Evolutionary conservation across 768 basidiomycete species (phyloP).

Genomic region (Tremella fuciformis): DNA sequence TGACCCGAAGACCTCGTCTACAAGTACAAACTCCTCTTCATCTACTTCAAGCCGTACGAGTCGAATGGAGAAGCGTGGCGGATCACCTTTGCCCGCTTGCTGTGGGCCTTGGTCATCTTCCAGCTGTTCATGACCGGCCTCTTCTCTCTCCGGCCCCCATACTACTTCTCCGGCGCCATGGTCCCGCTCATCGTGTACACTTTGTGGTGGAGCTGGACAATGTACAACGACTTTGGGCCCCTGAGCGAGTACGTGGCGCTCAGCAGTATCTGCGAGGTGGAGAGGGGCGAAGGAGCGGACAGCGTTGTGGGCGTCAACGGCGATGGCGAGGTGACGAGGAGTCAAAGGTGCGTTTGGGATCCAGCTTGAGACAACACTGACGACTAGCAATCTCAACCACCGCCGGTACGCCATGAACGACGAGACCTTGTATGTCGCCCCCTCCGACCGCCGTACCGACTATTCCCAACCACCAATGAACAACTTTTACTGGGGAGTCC

Average conservation of each 20-base stretch:
- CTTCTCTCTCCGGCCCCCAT: slow-evolving; percentile 69
- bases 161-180: slow-evolving; percentile 63
- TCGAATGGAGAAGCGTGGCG: slow-evolving; percentile 98
- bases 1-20: slow-evolving; percentile 69
- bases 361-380: slow-evolving; percentile 3
- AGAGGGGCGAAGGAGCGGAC: slow-evolving; percentile 79
- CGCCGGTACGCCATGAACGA: slow-evolving; percentile 89
- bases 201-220: slow-evolving; percentile 75
- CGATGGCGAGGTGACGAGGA: slow-evolving; percentile 83
- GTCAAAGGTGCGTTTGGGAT: slow-evolving; percentile 66
- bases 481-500: slow-evolving; percentile 86
- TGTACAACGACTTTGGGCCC: slow-evolving; percentile 65
- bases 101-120: slow-evolving; percentile 90
- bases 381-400: slow-evolving; percentile 67
- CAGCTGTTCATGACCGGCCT: slow-evolving; percentile 95
- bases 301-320: slow-evolving; percentile 70
- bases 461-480: slow-evolving; percentile 97
- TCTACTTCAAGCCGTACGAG: slow-evolving; percentile 98
- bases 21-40: slow-evolving; percentile 95
- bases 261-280: slow-evolving; percentile 71
- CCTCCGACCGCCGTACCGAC: slow-evolving; percentile 87
- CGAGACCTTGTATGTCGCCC: slow-evolving; percentile 90
- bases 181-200: slow-evolving; percentile 74
- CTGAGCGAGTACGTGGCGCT: slow-evolving; percentile 79
- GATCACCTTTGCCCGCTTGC: slow-evolving; percentile 83